Percentiles rank a stretch among this genome's conserved stretches.
Evolutionary conservation across 2,329 filamentous ascomycete species (phyloP).

Genomic region (Sclerotinia spermophila): DNA sequence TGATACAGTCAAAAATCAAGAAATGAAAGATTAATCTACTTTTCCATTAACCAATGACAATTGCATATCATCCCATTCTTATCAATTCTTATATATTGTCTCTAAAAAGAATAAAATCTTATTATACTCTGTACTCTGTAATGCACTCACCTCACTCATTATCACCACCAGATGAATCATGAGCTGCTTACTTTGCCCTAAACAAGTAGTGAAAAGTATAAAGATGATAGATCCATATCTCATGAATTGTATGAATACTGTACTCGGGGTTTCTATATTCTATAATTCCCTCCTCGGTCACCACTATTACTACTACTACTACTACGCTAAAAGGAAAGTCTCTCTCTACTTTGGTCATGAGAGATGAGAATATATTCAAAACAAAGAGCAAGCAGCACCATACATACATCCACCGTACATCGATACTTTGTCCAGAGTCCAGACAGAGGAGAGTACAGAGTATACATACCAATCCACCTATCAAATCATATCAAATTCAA

Average conservation of each 20-base stretch:
- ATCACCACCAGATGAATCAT: background rate
- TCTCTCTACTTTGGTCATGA: background rate
- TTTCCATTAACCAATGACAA: background rate
- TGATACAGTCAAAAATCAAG: background rate
- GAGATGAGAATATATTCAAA: background rate
- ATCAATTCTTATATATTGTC: no score
- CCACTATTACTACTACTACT: background rate
- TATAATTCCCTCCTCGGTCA: background rate
- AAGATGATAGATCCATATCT: no score
- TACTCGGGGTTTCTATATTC: background rate
- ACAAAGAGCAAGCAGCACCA: background rate
- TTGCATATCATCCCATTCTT: background rate
- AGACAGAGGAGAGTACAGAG: no score
- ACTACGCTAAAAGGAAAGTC: background rate
- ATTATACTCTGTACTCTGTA: background rate
- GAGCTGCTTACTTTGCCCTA: background rate
- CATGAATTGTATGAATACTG: no score
- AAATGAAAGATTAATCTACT: background rate
- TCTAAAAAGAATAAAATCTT: background rate
- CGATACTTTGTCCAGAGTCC: no score
- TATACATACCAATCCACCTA: no score
- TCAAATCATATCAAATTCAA: background rate
- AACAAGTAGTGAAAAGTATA: background rate
- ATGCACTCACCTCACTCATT: background rate
- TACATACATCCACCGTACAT: background rate